Evolutionary conservation across 768 basidiomycete species (phyloP), one percentile per base, ranked within the genome.

Genomic region (Pisolithus albus): DNA sequence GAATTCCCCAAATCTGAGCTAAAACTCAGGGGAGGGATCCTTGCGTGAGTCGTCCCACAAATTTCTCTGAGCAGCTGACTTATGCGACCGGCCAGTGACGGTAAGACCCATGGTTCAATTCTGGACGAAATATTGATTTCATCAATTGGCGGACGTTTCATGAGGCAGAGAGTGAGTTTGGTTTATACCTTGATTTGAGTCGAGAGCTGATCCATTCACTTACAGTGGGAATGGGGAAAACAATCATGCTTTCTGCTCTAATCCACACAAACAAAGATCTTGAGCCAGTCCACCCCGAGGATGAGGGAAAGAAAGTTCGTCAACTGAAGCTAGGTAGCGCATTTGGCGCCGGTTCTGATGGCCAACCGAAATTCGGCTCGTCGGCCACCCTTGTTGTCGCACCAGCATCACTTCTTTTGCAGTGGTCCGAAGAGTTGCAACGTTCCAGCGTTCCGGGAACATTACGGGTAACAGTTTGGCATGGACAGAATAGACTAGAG

Each of bases 151-250:
- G n/a, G n/a, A 21, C 11, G 11, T 16, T 46, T 47, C 50, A 48
- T 39, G 16, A 34, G 47, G 32, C 51, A 82, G 81, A 82, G 66
- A 82, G 80, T 82, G 63, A 59, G 78, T 5, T 61, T 3, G 34
- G 19, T 50, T 18, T 19, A 40, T 47, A 56, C 39, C 46, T 42
- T 46, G 37, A n/a, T 23, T 54, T 8, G 19, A 16, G 21, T 51
- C 9, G 34, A 37, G 40, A 47, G 26, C 13, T 58, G 43, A 52
- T 46, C 28, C 11, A 47, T 23, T 50, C 13, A 53, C 49, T 56
- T 10, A 40, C 49, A 91, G 89, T 93, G 91, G 91, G 91, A n/a
- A 87, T 94, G 82, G 92, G 92, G 7, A 94, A 94, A 71, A 92
- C 91, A 1, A 92, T 93, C 57, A 93, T 93, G 89, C 67, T 96